These are phyloP conservation scores for Rhododendron ovatum DNA, from an alignment of 148 eudicot species.

Conservation along the genomic window DNA sequence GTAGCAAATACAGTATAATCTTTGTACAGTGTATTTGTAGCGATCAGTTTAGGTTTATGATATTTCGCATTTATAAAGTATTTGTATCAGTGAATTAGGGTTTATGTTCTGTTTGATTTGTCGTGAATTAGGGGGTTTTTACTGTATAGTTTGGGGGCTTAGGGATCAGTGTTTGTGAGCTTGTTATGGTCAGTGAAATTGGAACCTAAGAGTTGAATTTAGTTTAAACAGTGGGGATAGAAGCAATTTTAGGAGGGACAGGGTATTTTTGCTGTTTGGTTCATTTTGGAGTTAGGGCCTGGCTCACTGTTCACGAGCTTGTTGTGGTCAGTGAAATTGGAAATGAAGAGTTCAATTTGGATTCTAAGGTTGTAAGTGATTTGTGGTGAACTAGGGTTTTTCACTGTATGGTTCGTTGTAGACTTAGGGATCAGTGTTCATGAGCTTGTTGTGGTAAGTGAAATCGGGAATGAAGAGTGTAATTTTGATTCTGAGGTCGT, in stretches of 20 bases:
- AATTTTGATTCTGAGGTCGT: neutral
- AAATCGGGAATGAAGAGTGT: neutral
- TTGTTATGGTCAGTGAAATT: no score
- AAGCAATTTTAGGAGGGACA: no score
- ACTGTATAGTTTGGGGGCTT: neutral
- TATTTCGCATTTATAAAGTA: no score
- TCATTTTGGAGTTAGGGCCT: neutral
- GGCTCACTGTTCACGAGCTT: neutral
- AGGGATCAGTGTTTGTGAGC: neutral
- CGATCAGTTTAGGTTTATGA: no score
- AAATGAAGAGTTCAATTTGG: neutral
- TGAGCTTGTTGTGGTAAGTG: neutral
- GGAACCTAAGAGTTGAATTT: no score
- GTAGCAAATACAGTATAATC: no score
- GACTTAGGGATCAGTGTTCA: neutral
- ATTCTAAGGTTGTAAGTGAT: neutral
- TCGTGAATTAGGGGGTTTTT: neutral
- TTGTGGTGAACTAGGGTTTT: neutral
- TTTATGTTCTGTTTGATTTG: neutral
- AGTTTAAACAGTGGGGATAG: neutral
- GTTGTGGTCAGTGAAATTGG: neutral
- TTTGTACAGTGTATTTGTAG: no score
- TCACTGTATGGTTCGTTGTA: neutral
- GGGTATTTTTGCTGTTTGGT: neutral
- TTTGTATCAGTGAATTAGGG: no score